These are phyloP conservation scores for Debaryomycetaceae sp. DNA, from an alignment of 1,139 yeast genomes.

Conservation along the genomic window DNA sequence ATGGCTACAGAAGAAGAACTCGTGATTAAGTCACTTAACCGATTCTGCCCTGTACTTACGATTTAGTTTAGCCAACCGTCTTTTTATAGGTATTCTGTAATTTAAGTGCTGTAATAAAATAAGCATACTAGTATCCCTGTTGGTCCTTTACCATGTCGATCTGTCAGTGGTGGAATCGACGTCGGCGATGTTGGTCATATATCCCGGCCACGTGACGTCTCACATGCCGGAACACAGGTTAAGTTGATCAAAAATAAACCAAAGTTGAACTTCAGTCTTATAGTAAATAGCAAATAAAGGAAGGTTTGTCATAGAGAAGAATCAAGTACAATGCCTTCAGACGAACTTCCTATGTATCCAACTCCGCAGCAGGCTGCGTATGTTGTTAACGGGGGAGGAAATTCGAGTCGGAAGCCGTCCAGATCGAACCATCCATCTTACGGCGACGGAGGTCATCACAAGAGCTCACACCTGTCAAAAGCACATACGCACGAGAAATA, in stretches of 20 bases:
- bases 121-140: neutral
- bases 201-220: neutral
- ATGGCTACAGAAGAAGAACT: constrained; percentile 46
- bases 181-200: neutral
- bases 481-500: constrained; percentile 1
- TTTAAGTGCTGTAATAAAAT: neutral
- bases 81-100: neutral
- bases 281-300: neutral
- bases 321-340: constrained; percentile 19
- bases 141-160: too few species aligned
- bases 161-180: neutral
- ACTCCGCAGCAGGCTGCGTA: constrained; percentile 48
- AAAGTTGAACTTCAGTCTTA: neutral
- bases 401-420: constrained; percentile 7
- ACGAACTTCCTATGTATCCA: constrained; percentile 47
- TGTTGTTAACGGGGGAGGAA: constrained; percentile 18
- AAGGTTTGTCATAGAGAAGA: neutral
- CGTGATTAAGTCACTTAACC: constrained; percentile 34
- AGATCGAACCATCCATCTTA: neutral
- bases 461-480: constrained; percentile 10
- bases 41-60: neutral
- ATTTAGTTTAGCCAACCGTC: neutral
- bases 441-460: constrained; percentile 9
- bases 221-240: neutral
- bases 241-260: neutral